Evolutionary conservation across 106 monocot species (phyloP), one percentile per base, ranked within the genome.

Genomic region (Alisma plantagoaquatica): DNA sequence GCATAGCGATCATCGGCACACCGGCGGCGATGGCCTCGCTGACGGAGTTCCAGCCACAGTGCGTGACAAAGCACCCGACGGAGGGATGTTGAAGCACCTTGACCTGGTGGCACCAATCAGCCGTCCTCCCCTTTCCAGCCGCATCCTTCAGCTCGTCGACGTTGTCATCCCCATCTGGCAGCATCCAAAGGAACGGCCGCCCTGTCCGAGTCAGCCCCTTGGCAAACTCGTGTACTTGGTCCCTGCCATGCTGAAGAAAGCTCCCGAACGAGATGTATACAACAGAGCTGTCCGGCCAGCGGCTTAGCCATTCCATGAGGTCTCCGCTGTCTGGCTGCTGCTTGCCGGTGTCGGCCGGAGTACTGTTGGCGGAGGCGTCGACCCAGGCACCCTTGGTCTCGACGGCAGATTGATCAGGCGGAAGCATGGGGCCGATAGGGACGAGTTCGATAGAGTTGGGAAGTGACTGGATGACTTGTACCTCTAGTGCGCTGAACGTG

Each of bases 201-300:
- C 65, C 59, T 43, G 43, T 65, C 50, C 53, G 68, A 16, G 17
- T 26, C 31, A 83, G 25, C 3, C 57, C 73, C 0, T 16, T 4
- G 9, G 33, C 38, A 4, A 84, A 50, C 56, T 84, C 78, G 55
- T 61, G 61, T 51, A 60, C n/a, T 42, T 84, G 78, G 22, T 21
- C 29, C 44, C 29, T 29, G 9, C 49, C 45, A 28, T 72, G 29
- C 60, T 43, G 10, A 2, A 57, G 24, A 16, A 70, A 5, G 72
- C 71, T 84, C 21, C 83, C 78, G 56, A 84, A 84, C 3, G 83
- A 75, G 18, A 84, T 51, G 69, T 79, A 84, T 12, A 84, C 61
- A 25, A 84, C 84, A 16, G 84, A 79, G 23, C 53, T 41, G 19
- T 56, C 75, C 43, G 62, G 43, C 56, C 59, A 47, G 17, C 61